Base-by-base conservation (phyloP, 768 basidiomycete genomes). In the Mycena alexandri region DNA sequence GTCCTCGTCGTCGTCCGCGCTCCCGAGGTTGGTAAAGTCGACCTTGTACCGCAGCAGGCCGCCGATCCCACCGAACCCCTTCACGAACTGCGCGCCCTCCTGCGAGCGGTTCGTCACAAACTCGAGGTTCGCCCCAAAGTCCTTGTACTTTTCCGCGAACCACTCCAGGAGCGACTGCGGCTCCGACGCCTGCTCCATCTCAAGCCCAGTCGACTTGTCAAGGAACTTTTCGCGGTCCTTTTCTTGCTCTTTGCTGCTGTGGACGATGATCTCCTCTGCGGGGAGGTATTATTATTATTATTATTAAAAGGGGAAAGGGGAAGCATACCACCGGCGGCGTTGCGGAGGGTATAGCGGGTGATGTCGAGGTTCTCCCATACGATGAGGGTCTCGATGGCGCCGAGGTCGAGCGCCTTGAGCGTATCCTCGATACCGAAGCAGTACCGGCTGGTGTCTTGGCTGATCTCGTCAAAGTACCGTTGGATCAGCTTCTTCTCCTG, bases 401-500 rank as follows among this genome's bases (percentile, higher is more conserved):
- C 98, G 57, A 99, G 89, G 75, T 99, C 98, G 54, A 99, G 88
- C 17, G 93, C 95, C 78, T 97, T 98, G 70, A 99, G 86, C 1
- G 97, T 99, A 76, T 99, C 98, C 17, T 94, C 94, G 68, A 99
- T 89, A 81, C 98, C 98, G 78, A 97, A 99, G 82, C 96, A 98
- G 83, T 97, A 98, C 79, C 91, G 94, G 74, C 90, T 94, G 41
- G 94, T 95, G 75, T 99, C 98, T 77, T 94, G 93, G 73, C 96
- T 97, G 82, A 99, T 99, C 81, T 99, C 98, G 75, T 99, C 97
- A 77, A 99, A 99, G 84, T 98, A 99, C 78, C 89, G 93, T 79
- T 99, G 96, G 73, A 99, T 99, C 54, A 99, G 89, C 78, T 85
- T 92, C 86, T 99, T 99, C 84, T 99, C 98, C 80, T 99, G 97